phyloP scores from a whole-genome alignment of 441 rosid genomes.

The Manihot esculenta region DNA sequence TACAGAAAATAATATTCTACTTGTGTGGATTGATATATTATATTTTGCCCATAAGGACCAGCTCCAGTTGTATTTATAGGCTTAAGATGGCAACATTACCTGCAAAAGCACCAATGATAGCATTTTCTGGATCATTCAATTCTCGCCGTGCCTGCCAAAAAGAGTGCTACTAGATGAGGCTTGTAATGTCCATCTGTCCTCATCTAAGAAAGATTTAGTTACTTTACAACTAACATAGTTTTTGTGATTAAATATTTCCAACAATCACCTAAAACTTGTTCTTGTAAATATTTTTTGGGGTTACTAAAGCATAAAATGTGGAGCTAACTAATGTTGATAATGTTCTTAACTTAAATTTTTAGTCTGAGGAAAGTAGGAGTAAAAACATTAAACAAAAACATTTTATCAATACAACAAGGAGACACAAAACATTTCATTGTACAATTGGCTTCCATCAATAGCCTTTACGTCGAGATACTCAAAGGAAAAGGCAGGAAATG shows the following conservation, averaged over 20 bases:
- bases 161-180: background rate
- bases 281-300: background rate
- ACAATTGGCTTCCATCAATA: background rate
- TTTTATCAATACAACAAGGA: too few relatives aligned
- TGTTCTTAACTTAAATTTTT: too few relatives aligned
- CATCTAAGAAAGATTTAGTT: background rate
- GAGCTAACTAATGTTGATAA: background rate
- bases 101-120: conserved; percentile 83
- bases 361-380: too few relatives aligned
- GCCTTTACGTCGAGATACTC: background rate
- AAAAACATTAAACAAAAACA: too few relatives aligned
- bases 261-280: background rate
- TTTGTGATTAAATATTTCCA: background rate
- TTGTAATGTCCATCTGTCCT: background rate
- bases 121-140: conserved; percentile 88
- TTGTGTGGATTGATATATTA: background rate
- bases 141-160: conserved; percentile 71
- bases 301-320: background rate
- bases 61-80: background rate
- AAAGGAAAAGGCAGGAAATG: background rate
- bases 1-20: conserved; percentile 17
- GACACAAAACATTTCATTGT: background rate
- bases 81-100: conserved; percentile 39
- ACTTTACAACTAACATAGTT: background rate
- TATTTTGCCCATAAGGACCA: background rate